Conservation (phyloP, 352 stramenopile species). For the Phytopythium sindhum region DNA sequence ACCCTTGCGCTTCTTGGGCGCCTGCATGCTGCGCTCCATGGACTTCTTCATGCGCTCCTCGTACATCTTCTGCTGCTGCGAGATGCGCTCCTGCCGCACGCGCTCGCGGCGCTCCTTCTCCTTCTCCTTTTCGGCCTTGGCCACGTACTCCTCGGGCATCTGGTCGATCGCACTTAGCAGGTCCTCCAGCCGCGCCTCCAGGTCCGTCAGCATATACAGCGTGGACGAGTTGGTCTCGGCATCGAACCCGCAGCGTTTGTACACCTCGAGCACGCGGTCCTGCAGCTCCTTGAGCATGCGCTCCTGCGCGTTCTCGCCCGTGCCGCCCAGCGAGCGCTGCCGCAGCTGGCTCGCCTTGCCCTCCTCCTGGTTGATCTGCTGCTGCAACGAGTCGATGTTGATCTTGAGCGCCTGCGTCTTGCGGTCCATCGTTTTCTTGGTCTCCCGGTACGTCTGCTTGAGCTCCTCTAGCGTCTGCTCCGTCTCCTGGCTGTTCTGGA, state of each 20-base stretch:
- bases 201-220: constrained; percentile 92
- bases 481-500: constrained; percentile 95
- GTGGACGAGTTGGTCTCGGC: constrained; percentile 89
- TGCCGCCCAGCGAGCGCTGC: constrained; percentile 60
- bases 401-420: constrained; percentile 82
- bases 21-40: constrained; percentile 92
- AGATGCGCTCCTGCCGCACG: constrained; percentile 88
- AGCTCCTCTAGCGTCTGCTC: constrained; percentile 94
- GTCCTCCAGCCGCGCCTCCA: constrained; percentile 90
- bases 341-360: constrained; percentile 74
- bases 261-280: constrained; percentile 86
- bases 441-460: constrained; percentile 90
- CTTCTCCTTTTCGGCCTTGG: constrained; percentile 93
- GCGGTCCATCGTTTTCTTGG: constrained; percentile 86
- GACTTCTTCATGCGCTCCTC: constrained; percentile 93
- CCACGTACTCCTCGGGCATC: constrained; percentile 93
- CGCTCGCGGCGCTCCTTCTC: constrained; percentile 92
- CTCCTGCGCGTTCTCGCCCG: constrained; percentile 86
- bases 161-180: constrained; percentile 89
- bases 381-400: constrained; percentile 90
- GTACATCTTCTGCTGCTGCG: constrained; percentile 92
- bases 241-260: constrained; percentile 92
- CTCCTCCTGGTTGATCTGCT: constrained; percentile 86
- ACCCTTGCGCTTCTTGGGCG: constrained; percentile 90
- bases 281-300: constrained; percentile 88